A percentile compares a stretch with the other conserved stretches of the same genome.
Evolutionary conservation across 2,329 filamentous ascomycete species (phyloP).

Genomic region (Keithomyces neogunnii): DNA sequence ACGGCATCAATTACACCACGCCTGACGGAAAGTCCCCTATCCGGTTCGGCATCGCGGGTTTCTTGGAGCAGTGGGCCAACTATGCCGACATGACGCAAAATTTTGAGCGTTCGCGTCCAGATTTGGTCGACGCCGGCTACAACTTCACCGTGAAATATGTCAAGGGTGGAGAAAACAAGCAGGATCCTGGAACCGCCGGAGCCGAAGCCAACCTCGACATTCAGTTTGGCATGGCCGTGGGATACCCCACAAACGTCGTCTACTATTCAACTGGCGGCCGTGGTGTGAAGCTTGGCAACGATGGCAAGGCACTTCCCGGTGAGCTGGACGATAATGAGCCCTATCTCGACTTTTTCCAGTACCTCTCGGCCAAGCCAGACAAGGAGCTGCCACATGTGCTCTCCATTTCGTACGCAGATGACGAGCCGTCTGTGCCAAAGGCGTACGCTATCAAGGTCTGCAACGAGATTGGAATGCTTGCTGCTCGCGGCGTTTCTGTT

Average conservation of each 20-base stretch:
- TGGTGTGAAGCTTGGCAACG: slow-evolving; percentile 29
- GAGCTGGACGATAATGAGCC: slow-evolving; percentile 42
- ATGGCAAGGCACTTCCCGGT: slow-evolving; percentile 24
- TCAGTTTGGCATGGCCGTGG: slow-evolving; percentile 37
- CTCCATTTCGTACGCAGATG: slow-evolving; percentile 49
- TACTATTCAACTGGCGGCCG: slow-evolving; percentile 39
- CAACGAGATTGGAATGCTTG: slow-evolving; percentile 42
- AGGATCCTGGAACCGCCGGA: slow-evolving; percentile 27
- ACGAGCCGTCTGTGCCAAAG: slow-evolving; percentile 45
- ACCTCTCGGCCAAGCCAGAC: slow-evolving; percentile 36
- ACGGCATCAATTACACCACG: slow-evolving; percentile 33
- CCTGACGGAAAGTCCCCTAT: slow-evolving; percentile 22
- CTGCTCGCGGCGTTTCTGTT: slow-evolving; percentile 42
- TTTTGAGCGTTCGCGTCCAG: slow-evolving; percentile 25
- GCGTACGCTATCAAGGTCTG: slow-evolving; percentile 46
- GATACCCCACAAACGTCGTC: slow-evolving; percentile 33
- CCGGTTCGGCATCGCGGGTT: slow-evolving; percentile 38
- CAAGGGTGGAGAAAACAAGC: slow-evolving; percentile 36
- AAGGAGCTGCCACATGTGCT: slow-evolving; percentile 45
- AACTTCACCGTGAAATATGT: slow-evolving; percentile 32
- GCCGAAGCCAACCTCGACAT: slow-evolving; percentile 40
- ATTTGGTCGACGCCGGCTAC: slow-evolving; percentile 25
- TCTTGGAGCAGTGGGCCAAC: slow-evolving; percentile 39
- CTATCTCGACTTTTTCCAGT: slow-evolving; percentile 44
- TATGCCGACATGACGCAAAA: slow-evolving; percentile 33